phyloP scores from a whole-genome alignment of 2,329 filamentous ascomycete species.

The Curvularia sp. region DNA sequence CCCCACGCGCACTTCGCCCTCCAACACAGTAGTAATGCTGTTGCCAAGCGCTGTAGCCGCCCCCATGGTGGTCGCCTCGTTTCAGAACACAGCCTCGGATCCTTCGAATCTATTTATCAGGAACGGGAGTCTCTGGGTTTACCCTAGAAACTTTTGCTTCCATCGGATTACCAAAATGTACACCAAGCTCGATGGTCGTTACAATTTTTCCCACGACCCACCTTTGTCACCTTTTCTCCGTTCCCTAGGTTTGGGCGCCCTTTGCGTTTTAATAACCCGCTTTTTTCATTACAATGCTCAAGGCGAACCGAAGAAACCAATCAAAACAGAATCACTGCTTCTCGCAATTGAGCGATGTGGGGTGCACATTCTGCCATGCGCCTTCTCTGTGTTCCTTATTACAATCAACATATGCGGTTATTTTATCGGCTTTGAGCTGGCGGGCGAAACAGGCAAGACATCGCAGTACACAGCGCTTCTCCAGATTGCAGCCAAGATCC shows the following conservation, averaged over 20 bases:
- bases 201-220: not conserved
- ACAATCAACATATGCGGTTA: not conserved
- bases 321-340: not conserved
- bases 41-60: not conserved
- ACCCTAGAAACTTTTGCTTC: not conserved
- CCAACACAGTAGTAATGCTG: too few relatives aligned
- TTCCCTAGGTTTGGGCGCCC: not conserved
- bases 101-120: not conserved
- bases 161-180: not conserved
- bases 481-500: not conserved
- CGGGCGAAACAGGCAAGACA: not conserved
- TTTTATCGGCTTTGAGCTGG: constrained; percentile 1
- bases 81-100: not conserved
- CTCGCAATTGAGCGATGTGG: not conserved
- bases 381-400: not conserved
- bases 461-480: not conserved
- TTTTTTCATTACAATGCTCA: not conserved
- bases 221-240: not conserved
- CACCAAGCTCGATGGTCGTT: not conserved
- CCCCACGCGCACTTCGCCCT: too few relatives aligned
- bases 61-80: not conserved
- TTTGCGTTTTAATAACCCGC: not conserved
- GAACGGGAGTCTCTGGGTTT: not conserved
- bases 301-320: not conserved
- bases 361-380: not conserved